Evolutionary conservation across 2,329 filamentous ascomycete species (phyloP), one percentile per base, ranked within the genome.

Genomic region (Rhinocladiella similis): DNA sequence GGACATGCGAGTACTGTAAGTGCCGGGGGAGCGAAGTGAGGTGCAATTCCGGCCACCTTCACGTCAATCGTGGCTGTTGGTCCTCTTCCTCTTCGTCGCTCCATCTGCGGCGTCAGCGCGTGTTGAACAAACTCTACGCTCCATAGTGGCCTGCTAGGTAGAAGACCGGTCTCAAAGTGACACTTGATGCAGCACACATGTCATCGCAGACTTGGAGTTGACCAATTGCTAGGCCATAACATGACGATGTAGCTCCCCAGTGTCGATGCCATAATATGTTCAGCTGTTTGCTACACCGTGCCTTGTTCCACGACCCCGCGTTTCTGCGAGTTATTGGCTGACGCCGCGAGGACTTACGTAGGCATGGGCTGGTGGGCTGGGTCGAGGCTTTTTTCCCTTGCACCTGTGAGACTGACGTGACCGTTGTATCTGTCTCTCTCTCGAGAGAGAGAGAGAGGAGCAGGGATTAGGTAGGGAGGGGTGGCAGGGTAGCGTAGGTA

Each of bases 221-320:
- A 41, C 38, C 43, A 22, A 46, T 22, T 25, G 43, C 43, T 46
- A 9, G 22, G 4, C 20, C 22, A 46, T 20, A 22, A 25, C 43
- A 46, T 46, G 43, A 46, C 43, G 43, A 46, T 33, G 10, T 25
- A 16, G 20, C 29, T 16, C 16, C 43, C 20, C 29, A 27, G 43
- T 27, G n/a, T 16, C 16, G 7, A 14, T 27, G 4, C 7, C 25
- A 22, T 18, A 5, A 46, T 20, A 27, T n/a, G 19, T 16, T 46
- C 43, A 27, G 43, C 43, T 46, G 19, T 46, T 27, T 33, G 29
- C 43, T 46, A 27, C 43, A 27, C 43, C 43, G 43, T 46, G 19
- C 22, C 43, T 29, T 25, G 43, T 46, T 46, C 43, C 43, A 46
- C 43, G 43, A 46, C 43, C 43, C 43, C 43, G 20, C 43, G 43